phyloP scores from a whole-genome alignment of 1,139 yeast genomes.

The Zygosaccharomyces pseudobailii region DNA sequence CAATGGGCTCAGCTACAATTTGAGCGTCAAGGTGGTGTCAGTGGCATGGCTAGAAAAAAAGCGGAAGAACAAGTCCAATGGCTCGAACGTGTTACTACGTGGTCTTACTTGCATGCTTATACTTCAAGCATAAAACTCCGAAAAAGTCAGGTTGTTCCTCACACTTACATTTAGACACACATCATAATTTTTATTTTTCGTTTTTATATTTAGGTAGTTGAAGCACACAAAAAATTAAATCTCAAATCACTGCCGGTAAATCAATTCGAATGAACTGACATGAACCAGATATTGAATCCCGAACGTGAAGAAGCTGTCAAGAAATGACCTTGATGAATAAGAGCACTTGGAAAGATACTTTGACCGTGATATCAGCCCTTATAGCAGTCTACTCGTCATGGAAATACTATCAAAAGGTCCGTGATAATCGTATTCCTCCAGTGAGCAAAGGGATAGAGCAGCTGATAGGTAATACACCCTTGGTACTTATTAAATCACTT shows the following conservation, averaged over 20 bases:
- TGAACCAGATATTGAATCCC: too few relatives aligned
- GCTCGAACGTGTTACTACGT: slow-evolving; percentile 13
- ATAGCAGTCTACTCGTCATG: slow-evolving; percentile 16
- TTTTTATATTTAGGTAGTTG: neutral
- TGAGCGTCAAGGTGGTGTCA: slow-evolving; percentile 12
- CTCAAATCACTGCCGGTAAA: too few relatives aligned
- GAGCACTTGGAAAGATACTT: slow-evolving; percentile 15
- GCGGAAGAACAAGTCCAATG: slow-evolving; percentile 14
- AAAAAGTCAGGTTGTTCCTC: neutral
- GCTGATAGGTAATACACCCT: slow-evolving; percentile 85
- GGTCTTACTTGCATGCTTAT: slow-evolving; percentile 16
- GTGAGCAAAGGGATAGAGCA: slow-evolving; percentile 45
- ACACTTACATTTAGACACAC: neutral
- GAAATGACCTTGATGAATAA: neutral
- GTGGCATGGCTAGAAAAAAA: slow-evolving; percentile 9
- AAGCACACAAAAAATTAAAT: too few relatives aligned
- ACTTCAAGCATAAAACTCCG: slow-evolving; percentile 6
- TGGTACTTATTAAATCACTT: slow-evolving; percentile 73
- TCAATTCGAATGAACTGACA: too few relatives aligned
- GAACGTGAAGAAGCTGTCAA: neutral
- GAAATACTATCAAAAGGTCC: slow-evolving; percentile 6
- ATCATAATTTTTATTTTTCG: neutral
- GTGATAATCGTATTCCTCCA: slow-evolving; percentile 6
- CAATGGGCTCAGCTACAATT: slow-evolving; percentile 11
- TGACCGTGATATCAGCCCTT: slow-evolving; percentile 13